These are phyloP conservation scores for Pleurotus salmoneostramineus DNA, from an alignment of 768 basidiomycete species.

Conservation along the genomic window DNA sequence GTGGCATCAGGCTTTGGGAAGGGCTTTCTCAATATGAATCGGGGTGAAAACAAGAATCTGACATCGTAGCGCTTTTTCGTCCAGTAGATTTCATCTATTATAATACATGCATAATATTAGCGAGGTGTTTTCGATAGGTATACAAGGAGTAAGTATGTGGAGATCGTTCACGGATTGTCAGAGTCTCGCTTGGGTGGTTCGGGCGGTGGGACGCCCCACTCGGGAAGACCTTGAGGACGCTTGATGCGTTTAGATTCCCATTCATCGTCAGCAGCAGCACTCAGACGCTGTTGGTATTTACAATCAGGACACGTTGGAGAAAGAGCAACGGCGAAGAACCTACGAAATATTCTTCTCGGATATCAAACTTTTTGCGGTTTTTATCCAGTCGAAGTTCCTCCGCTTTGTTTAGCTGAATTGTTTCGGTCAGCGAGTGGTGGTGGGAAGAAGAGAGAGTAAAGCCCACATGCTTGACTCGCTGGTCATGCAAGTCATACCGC, in stretches of 20 bases:
- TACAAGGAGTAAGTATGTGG: background rate
- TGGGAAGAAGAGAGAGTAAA: background rate
- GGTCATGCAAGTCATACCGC: conserved; percentile 83
- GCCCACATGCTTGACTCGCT: conserved; percentile 67
- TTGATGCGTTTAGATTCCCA: conserved; percentile 88
- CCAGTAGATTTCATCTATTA: background rate
- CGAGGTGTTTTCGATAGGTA: background rate
- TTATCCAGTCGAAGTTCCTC: conserved; percentile 72
- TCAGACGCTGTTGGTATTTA: conserved; percentile 49
- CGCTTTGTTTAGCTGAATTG: conserved; percentile 60
- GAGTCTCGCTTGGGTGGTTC: conserved; percentile 32
- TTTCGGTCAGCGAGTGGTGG: too few species aligned
- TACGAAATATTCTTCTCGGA: conserved; percentile 95
- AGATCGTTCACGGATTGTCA: conserved; percentile 2
- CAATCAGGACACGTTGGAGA: background rate
- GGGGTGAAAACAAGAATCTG: conserved; percentile 25
- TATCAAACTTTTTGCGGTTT: conserved; percentile 79
- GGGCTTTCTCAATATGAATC: conserved; percentile 51
- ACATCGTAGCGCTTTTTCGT: background rate
- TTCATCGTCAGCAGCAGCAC: conserved; percentile 56
- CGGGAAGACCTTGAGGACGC: conserved; percentile 83
- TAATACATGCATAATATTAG: conserved; percentile 1
- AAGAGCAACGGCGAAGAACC: conserved; percentile 27
- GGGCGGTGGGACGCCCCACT: conserved; percentile 86
- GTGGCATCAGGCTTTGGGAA: conserved; percentile 69